Evolutionary conservation across 192 early-diverging fungal genomes (phyloP), one percentile per base, ranked within the genome.

Genomic region (Rhizoclosmatium sp.): DNA sequence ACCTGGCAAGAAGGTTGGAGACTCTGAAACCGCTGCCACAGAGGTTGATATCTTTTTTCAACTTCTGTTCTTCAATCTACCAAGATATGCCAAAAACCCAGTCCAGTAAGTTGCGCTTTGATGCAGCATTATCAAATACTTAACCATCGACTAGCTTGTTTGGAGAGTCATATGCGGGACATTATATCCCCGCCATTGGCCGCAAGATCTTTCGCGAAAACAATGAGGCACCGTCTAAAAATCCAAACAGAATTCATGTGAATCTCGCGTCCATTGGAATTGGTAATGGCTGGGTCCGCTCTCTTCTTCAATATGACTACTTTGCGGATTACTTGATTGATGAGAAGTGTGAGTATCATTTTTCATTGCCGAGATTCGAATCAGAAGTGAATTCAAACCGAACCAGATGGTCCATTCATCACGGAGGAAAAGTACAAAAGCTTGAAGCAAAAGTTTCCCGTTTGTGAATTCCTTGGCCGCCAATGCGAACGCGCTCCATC

Each of bases 41-140:
- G 95, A 96, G 81, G 93, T 96, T 16, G 96, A 97, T 81, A 93
- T 91, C 62, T 96, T 99, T 78, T 86, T 99, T 51, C 96, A 95
- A 84, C 87, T 98, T 41, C 95, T 98, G 14, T 66, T 76, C 23
- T 67, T 49, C 65, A 76, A 76, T 47, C 31, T 76, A 19, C 75
- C 75, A 2, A 16, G 66, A 67, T 76, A 76, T 41, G 9, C 75
- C 5, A 76, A 67, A 42, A 23, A 42, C n/a, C 48, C 75, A 21
- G 62, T 76, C 9, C 75, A 76, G 61, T 72, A 42, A 62, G 73
- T 64, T 42, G 60, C 1, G 40, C 31, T 75, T 47, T 64, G 9
- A 2, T 75, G 23, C 46, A 3, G 0, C 2, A 58, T 72, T 56
- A 39, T 72, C n/a, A 12, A 58, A 58, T 56, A 58, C 41, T 31